These are phyloP conservation scores for Sporothrix luriei DNA, from an alignment of 2,329 filamentous ascomycete genomes.

Conservation along the genomic window DNA sequence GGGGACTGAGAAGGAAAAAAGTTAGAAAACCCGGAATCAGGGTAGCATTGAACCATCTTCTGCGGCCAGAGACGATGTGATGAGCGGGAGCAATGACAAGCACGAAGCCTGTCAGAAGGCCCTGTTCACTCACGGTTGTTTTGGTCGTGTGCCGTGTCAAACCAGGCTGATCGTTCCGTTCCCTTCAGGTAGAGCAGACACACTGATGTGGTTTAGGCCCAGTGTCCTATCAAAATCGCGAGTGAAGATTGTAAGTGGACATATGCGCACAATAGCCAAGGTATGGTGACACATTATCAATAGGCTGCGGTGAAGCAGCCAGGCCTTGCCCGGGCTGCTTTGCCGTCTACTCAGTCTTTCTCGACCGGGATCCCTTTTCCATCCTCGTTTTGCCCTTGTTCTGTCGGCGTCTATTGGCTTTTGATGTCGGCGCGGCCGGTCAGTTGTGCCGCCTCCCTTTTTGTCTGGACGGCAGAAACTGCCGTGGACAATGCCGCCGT, in stretches of 20 bases:
- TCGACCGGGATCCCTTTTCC: neutral
- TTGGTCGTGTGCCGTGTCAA: conserved; percentile 36
- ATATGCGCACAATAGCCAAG: neutral
- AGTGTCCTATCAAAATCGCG: neutral
- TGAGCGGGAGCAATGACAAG: neutral
- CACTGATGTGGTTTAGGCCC: neutral
- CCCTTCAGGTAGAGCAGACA: neutral
- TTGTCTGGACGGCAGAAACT: neutral
- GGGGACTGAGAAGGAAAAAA: conserved; percentile 1
- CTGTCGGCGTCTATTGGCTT: neutral
- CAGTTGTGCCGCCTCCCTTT: conserved; percentile 1
- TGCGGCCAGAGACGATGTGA: conserved; percentile 15
- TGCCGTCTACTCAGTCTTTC: conserved; percentile 3
- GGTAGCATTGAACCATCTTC: conserved; percentile 38
- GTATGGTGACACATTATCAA: neutral
- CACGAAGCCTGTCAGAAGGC: neutral
- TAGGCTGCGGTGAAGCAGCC: neutral
- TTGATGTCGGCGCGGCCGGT: conserved; percentile 14
- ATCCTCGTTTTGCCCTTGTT: neutral
- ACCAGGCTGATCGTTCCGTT: conserved; percentile 24
- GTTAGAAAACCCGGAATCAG: conserved; percentile 41
- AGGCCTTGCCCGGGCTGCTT: neutral
- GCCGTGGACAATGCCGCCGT: neutral
- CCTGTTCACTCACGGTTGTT: neutral
- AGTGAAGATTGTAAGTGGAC: neutral